Base-by-base conservation (phyloP, 192 early-diverging fungal species). In the Polychytrium aggregatum region DNA sequence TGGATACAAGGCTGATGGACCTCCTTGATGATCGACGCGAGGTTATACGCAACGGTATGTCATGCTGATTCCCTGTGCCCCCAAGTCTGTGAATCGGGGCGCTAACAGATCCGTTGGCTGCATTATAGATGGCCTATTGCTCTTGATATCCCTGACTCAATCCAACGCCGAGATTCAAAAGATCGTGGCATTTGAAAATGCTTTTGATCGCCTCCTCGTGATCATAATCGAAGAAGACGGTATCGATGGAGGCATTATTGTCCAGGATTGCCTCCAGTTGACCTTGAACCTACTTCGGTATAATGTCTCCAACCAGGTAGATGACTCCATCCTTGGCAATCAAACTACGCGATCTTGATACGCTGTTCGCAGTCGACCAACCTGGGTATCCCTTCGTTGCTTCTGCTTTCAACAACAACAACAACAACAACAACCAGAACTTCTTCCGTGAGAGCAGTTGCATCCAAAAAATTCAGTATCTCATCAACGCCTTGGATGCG, bases 111-210 rank as follows among this genome's bases (percentile, higher is more conserved):
- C 33, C 17, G n/a, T 20, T 16, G 8, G 9, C 41, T 37, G 18
- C 26, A n/a, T 33, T 42, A 30, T 63, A 90, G 92, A 96, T 79
- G 88, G 88, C 6, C 69, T 98, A 9, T 64, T 94, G 52, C 62
- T 98, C 24, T 52, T 98, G 56, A 95, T 95, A 45, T 74, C 86
- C 0, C 73, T 98, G 37, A 93, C 92, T n/a, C 76, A 86, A 43
- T 78, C 69, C 36, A 93, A 94, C 63, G 85, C 90, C 9, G 93
- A 97, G 46, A 85, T 99, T 22, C 96, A 99, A 70, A 97, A 99
- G 72, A 89, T 99, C 52, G 87, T 99, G 41, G 94, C 96, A 13
- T 99, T 99, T 68, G 88, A 97, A 49, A 93, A 88, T 53, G 89
- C 91, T 3, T 99, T 99, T 67, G 96, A 99, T 47, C 72, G 84